phyloP scores from a whole-genome alignment of 148 eudicot genomes.

The Limonium bicolor region DNA sequence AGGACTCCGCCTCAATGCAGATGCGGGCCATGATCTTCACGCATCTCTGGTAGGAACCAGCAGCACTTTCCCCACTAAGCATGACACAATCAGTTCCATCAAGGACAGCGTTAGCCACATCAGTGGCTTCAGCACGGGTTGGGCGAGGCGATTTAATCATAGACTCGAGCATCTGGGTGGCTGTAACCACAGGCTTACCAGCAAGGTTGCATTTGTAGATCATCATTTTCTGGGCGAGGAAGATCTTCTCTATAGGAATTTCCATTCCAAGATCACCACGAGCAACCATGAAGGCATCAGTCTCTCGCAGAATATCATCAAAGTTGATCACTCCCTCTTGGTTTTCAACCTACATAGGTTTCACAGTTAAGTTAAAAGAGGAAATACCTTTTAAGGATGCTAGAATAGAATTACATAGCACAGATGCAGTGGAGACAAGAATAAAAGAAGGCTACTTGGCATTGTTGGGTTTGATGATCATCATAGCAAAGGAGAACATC shows the following conservation, averaged over 20 bases:
- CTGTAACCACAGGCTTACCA: neutral
- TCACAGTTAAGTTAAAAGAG: no score
- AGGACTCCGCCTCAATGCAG: slow-evolving; percentile 73
- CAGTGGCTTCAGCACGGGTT: neutral
- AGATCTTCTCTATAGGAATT: neutral
- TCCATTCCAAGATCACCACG: neutral
- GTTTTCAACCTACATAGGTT: neutral
- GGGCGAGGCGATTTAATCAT: neutral
- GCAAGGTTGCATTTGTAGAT: neutral
- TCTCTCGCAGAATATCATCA: neutral
- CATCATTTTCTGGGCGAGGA: neutral
- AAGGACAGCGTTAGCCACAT: neutral
- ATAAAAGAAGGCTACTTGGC: no score
- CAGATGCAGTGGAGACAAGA: no score
- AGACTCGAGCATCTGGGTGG: neutral
- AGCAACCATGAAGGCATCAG: neutral
- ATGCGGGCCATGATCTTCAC: slow-evolving; percentile 77
- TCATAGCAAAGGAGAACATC: no score
- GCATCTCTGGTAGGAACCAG: no score
- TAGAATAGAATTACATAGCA: no score
- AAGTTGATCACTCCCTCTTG: neutral
- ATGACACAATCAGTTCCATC: no score
- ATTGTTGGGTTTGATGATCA: no score
- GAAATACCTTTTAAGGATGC: no score
- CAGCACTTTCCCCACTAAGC: no score